Conservation (phyloP, 257 asterid genomes). For the Penstemon newberryi region DNA sequence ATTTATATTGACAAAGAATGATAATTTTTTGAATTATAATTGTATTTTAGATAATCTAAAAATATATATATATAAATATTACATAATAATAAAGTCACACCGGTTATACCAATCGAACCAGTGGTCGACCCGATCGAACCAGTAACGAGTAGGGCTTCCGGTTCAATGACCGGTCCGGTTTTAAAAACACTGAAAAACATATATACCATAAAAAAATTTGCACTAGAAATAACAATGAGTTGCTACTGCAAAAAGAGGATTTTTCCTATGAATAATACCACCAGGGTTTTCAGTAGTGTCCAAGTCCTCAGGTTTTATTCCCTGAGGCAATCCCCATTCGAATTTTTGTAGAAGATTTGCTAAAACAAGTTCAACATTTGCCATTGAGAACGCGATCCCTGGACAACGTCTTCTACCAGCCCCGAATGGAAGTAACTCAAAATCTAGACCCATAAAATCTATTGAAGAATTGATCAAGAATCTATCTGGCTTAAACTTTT, state of each 20-base stretch:
- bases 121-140: too few relatives aligned
- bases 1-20: too few relatives aligned
- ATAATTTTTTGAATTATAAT: too few relatives aligned
- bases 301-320: constrained; percentile 14
- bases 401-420: constrained; percentile 40
- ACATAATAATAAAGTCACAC: too few relatives aligned
- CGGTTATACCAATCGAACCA: too few relatives aligned
- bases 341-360: constrained; percentile 31
- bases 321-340: constrained; percentile 35
- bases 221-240: too few relatives aligned
- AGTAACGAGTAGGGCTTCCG: too few relatives aligned
- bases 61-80: too few relatives aligned
- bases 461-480: constrained; percentile 26
- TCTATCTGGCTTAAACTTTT: constrained; percentile 40
- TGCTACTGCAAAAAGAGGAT: constrained; percentile 28
- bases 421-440: constrained; percentile 33
- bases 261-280: constrained; percentile 4
- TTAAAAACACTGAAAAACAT: too few relatives aligned
- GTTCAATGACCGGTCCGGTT: too few relatives aligned
- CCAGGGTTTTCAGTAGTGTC: constrained; percentile 31
- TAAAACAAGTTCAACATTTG: constrained; percentile 17
- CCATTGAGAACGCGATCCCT: constrained; percentile 31
- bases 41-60: too few relatives aligned
- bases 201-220: too few relatives aligned
- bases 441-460: constrained; percentile 31